Base-by-base conservation (phyloP, 2,329 filamentous ascomycete genomes). In the Bipolaris zeicola region DNA sequence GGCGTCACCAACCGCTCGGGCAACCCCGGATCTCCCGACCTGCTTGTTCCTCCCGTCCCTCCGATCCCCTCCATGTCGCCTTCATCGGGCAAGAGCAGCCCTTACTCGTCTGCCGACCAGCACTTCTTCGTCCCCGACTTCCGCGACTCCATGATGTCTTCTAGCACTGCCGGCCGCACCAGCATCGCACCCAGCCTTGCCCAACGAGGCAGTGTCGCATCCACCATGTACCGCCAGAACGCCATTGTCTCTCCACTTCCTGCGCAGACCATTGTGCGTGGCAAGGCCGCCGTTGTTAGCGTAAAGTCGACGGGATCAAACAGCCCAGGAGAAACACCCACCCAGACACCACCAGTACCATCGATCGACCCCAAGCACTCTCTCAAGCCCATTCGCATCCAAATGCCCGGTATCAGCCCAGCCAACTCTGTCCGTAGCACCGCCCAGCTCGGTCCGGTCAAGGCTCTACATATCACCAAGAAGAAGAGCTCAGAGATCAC, bases 91-190 rank as follows among this genome's bases (percentile, higher is more conserved):
- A 79, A 81, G 57, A 82, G 79, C 68, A 85, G 79, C 53, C 86
- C 87, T 1, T 82, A 82, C 61, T 84, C 84, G 52, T 84, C 77
- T 55, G 68, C 70, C 20, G 91, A 96, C 59, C 90, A 95, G 70
- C 91, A 96, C 73, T 97, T 96, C 83, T 97, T 97, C 76, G 89
- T 96, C 66, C 93, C 93, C 57, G 92, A 96, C 71, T 83, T 97
- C 43, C 89, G 94, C 63, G 92, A 96, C 77, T 96, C 92, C 6
- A 94, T 92, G 11, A 96, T 93, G 78, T 96, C 92, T 5, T 89
- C 86, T 59, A 85, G 89, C 60, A 91, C 90, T 1, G 75, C 80
- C 50, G 77, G 75, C 20, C 78, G 78, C 44, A 77, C 76, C n/a
- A 81, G 79, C 61, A 80, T 82, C 64, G 78, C 80, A 10, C 79